Base-by-base conservation (phyloP, 495 filamentous ascomycete genomes). In the Beverwykella pulmonaria region DNA sequence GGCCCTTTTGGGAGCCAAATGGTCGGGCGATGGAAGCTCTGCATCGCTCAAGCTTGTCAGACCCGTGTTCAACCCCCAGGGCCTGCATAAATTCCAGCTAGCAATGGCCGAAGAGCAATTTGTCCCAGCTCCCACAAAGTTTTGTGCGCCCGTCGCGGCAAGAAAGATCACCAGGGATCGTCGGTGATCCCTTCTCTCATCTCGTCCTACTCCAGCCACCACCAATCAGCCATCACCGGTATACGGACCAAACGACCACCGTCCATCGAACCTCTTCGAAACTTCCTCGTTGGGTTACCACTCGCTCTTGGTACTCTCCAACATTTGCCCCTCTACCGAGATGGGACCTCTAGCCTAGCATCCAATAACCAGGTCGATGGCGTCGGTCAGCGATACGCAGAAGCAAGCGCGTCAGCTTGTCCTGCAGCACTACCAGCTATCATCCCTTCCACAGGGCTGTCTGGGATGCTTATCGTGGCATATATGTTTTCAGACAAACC, bases 311-410 rank as follows among this genome's bases (percentile, higher is more conserved):
- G 39, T n/a, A 14, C 15, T 12, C 39, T 14, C 39, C 15, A 44
- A 14, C 39, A 44, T 9, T 44, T 44, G 39, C 39, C 39, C 39
- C 39, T 44, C 39, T 44, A 14, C 39, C 39, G 39, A 14, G 39
- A 44, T 44, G 39, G 3, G n/a, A 3, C 39, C 19, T 19, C 17
- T 25, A 26, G 26, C 26, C 53, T 25, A 41, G 53, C 65, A 62
- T 63, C 65, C 65, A 56, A 63, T 59, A 68, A 68, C 65, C 65
- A 63, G 65, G 65, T 62, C 52, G 44, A 68, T 63, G 65, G 65
- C 46, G 46, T 55, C 17, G 5, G 39, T 44, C 39, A 44, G 39
- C 39, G 17, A 44, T 4, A 44, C 17, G 17, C 39, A 12, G 8
- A 3, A 9, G 2, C 39, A 44, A 44, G 39, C 39, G 39, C 39